Evolutionary conservation across 2,329 filamentous ascomycete species (phyloP).

Genomic region (Botrytis galanthina): DNA sequence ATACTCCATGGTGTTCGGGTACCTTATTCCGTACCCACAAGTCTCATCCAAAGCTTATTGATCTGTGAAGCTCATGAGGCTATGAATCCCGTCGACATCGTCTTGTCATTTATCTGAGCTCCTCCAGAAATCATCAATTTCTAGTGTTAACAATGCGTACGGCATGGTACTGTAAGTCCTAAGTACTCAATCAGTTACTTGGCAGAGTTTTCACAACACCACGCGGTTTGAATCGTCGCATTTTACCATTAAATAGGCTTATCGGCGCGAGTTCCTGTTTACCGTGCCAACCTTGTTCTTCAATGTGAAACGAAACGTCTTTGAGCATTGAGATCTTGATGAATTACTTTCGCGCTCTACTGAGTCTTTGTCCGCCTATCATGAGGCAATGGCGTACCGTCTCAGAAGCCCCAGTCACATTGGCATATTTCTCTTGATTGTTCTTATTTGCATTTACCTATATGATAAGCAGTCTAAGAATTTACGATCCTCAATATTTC

Average conservation of each 20-base stretch:
- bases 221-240: not conserved
- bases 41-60: not conserved
- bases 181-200: not conserved
- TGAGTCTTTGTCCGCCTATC: not conserved
- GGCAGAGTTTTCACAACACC: not conserved
- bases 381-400: conserved; percentile 7
- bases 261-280: conserved; percentile 17
- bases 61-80: not conserved
- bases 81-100: not conserved
- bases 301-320: conserved; percentile 9
- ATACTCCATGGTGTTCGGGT: not conserved
- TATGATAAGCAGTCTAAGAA: not conserved
- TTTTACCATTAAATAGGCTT: conserved; percentile 6
- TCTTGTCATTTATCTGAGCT: not conserved
- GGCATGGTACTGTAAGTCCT: not conserved
- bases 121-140: not conserved
- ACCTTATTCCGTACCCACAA: not conserved
- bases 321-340: not conserved
- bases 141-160: not conserved
- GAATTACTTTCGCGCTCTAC: not conserved
- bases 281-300: conserved; percentile 10
- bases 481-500: not conserved
- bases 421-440: not conserved
- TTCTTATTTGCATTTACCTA: conserved; percentile 4
- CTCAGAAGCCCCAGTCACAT: not conserved